A percentile compares a stretch with the other conserved stretches of the same genome.
These are phyloP conservation scores for Fusarium hainanense DNA, from an alignment of 2,329 filamentous ascomycete genomes.

Conservation along the genomic window DNA sequence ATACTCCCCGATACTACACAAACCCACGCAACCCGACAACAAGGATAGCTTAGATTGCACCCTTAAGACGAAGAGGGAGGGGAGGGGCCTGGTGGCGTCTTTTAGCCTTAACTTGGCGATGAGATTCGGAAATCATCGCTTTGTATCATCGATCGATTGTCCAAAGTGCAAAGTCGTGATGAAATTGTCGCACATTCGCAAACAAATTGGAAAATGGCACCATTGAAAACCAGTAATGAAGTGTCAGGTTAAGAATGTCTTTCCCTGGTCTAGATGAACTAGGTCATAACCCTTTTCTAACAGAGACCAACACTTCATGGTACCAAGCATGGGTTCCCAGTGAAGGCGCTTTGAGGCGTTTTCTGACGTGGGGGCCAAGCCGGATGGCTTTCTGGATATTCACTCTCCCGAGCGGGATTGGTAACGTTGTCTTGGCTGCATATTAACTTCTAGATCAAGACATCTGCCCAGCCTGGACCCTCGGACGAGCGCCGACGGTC, in stretches of 20 bases:
- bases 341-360: conserved; percentile 9
- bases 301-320: conserved; percentile 6
- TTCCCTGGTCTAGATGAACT: not conserved
- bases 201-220: conserved; percentile 20
- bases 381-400: conserved; percentile 8
- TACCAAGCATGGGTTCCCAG: conserved; percentile 12
- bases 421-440: conserved; percentile 20
- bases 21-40: conserved; percentile 23
- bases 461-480: conserved; percentile 36
- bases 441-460: conserved; percentile 16
- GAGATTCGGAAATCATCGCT: conserved; percentile 22
- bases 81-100: not conserved
- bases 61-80: not conserved
- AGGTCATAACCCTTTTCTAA: not conserved
- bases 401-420: conserved; percentile 4
- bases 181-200: conserved; percentile 33
- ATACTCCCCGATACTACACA: conserved; percentile 36
- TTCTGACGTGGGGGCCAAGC: conserved; percentile 27
- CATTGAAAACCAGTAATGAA: conserved; percentile 25
- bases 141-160: not conserved
- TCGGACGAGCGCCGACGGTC: conserved; percentile 37
- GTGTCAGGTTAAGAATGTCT: not conserved
- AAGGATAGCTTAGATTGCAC: conserved; percentile 34
- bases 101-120: not conserved
- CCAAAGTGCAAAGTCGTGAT: not conserved